Base-by-base conservation (phyloP, 2,329 filamentous ascomycete species). In the Microdochium nivale region DNA sequence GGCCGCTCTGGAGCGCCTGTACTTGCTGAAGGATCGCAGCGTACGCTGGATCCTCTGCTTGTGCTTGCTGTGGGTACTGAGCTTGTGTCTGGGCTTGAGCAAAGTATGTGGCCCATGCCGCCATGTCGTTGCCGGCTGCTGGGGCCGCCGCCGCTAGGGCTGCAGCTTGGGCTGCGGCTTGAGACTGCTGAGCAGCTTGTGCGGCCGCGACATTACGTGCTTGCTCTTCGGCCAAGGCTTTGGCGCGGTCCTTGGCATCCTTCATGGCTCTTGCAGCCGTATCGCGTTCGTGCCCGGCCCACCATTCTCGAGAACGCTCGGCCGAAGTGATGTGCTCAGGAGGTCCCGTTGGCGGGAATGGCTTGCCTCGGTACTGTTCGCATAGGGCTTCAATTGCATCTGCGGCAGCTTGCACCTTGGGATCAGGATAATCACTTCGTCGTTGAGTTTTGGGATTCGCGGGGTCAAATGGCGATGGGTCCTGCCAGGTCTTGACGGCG, bases 271-370 rank as follows among this genome's bases (percentile, higher is more conserved):
- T 68, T 1, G 62, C 60, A 9, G 68, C 63, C 13, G 61, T 47
- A 49, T 72, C 72, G 53, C 67, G 70, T 51, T 70, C 70, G 54
- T 72, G 75, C 0, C 76, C 77, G 11, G 72, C 63, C 67, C 73
- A 75, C 79, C 79, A 83, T 55, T 79, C 73, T 10, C 72, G 71
- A 0, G 74, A 67, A 54, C 71, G 71, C 30, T 73, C 73, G 2
- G 71, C 62, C 30, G 76, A 69, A 23, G 72, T 65, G 56, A 82
- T 70, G 71, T 78, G 80, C 19, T 72, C 70, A 1, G 80, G 78
- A 3, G 80, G 76, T 44, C 76, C 70, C 1, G 60, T 73, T 2
- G 78, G 65, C 14, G 78, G 79, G 54, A 70, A 78, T 7, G 76
- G 69, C 54, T 74, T 72, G 50, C 68, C 68, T 46, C 68, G 68